These are phyloP conservation scores for Dactylella cylindrospora DNA, from an alignment of 2,329 filamentous ascomycete genomes.

Conservation along the genomic window DNA sequence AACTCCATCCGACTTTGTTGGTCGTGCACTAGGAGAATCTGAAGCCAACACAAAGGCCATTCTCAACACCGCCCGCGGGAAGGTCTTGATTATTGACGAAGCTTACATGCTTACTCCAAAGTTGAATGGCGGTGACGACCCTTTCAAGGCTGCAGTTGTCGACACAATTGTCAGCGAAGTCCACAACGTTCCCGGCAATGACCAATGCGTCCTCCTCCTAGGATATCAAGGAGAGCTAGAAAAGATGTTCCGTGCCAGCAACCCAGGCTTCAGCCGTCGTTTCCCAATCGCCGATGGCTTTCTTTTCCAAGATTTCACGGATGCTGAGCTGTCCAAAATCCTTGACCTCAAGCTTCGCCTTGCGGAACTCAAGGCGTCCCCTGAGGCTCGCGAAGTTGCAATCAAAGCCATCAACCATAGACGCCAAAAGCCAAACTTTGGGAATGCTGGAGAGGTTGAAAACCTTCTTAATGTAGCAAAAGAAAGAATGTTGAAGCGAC, in stretches of 20 bases:
- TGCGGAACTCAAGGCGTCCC: conserved; percentile 59
- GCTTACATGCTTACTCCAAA: conserved; percentile 65
- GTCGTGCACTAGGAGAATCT: conserved; percentile 64
- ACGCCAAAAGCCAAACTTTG: conserved; percentile 66
- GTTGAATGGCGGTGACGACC: conserved; percentile 52
- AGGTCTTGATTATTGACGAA: conserved; percentile 78
- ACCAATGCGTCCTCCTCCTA: conserved; percentile 70
- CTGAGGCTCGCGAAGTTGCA: conserved; percentile 59
- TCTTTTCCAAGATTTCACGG: conserved; percentile 67
- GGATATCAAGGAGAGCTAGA: conserved; percentile 72
- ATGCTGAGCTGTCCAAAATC: conserved; percentile 62
- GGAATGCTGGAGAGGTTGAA: conserved; percentile 74
- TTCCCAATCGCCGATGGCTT: conserved; percentile 68
- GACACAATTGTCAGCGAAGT: conserved; percentile 75
- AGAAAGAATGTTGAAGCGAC: conserved; percentile 56
- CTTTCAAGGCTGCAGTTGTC: conserved; percentile 65
- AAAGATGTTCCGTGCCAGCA: conserved; percentile 71
- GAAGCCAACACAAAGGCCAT: conserved; percentile 73
- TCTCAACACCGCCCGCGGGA: conserved; percentile 66
- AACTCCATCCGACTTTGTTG: conserved; percentile 73
- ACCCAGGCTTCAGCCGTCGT: conserved; percentile 67
- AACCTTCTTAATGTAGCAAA: conserved; percentile 65
- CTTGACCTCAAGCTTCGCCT: conserved; percentile 64
- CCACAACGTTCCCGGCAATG: conserved; percentile 68
- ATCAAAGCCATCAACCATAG: conserved; percentile 64